Percentiles rank a stretch among this genome's conserved stretches.
phyloP scores from a whole-genome alignment of 768 basidiomycete genomes.

The Solioccasus polychromus region DNA sequence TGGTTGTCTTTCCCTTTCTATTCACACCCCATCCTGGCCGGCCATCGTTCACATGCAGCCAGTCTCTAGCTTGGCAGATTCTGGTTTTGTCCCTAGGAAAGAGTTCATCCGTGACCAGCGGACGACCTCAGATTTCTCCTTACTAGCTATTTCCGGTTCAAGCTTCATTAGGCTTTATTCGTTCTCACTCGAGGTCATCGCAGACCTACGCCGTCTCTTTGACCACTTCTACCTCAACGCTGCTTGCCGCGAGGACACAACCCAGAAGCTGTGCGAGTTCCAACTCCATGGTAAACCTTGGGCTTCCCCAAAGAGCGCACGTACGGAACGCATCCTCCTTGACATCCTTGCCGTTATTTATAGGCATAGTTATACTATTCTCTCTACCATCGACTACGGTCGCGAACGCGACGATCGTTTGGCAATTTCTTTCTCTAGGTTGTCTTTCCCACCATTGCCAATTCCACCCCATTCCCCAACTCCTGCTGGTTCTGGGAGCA shows the following conservation, averaged over 20 bases:
- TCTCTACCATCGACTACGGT: constrained; percentile 75
- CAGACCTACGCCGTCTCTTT: constrained; percentile 54
- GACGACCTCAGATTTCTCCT: constrained; percentile 57
- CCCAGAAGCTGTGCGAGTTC: constrained; percentile 64
- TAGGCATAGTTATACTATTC: constrained; percentile 58
- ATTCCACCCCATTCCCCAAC: constrained; percentile 38
- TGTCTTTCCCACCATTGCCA: constrained; percentile 34
- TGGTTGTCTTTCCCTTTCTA: constrained; percentile 17
- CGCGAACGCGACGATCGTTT: constrained; percentile 72
- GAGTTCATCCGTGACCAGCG: constrained; percentile 67
- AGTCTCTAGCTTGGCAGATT: constrained; percentile 35
- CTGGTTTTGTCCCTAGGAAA: constrained; percentile 62
- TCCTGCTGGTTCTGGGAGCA: constrained; percentile 38
- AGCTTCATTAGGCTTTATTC: constrained; percentile 68
- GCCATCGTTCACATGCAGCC: constrained; percentile 30
- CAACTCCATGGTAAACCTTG: constrained; percentile 69
- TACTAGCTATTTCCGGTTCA: constrained; percentile 65
- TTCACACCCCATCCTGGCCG: constrained; percentile 24
- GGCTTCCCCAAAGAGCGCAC: constrained; percentile 62
- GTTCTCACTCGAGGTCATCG: constrained; percentile 54
- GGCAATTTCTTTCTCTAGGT: constrained; percentile 66
- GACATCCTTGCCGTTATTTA: constrained; percentile 63
- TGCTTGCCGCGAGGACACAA: constrained; percentile 51
- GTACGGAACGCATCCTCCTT: constrained; percentile 66
- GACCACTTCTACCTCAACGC: constrained; percentile 43